These are phyloP conservation scores for Glaciozyma martinii DNA, from an alignment of 768 basidiomycete species.

Conservation along the genomic window DNA sequence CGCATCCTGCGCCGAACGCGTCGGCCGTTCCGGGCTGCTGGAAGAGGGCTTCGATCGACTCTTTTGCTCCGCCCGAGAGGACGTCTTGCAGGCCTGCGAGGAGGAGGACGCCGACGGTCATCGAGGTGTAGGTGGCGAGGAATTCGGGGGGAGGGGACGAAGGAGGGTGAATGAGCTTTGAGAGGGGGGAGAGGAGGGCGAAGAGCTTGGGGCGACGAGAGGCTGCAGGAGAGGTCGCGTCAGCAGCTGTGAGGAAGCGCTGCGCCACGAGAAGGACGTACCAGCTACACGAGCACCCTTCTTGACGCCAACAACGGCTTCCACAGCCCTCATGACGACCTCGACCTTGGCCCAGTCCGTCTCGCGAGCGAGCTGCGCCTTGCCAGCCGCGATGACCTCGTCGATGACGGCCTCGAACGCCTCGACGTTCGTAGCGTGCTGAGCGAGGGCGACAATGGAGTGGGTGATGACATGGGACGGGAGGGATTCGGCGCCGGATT, in stretches of 20 bases:
- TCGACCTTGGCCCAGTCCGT: slow-evolving; percentile 16
- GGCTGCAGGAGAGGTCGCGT: neutral
- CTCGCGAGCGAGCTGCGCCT: neutral
- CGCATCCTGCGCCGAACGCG: slow-evolving; percentile 32
- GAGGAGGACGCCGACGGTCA: slow-evolving; percentile 19
- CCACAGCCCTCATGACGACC: slow-evolving; percentile 7
- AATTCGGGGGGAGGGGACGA: neutral
- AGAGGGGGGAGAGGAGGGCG: slow-evolving; percentile 13
- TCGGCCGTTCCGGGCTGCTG: slow-evolving; percentile 35
- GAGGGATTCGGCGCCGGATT: slow-evolving; percentile 1
- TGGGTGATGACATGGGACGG: slow-evolving; percentile 24
- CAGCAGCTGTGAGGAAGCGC: slow-evolving; percentile 8
- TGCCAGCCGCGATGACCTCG: slow-evolving; percentile 17
- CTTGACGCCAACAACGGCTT: slow-evolving; percentile 15
- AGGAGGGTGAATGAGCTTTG: slow-evolving; percentile 5
- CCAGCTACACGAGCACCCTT: slow-evolving; percentile 2
- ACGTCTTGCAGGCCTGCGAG: slow-evolving; percentile 35
- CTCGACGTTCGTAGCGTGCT: slow-evolving; percentile 21
- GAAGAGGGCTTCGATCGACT: slow-evolving; percentile 39
- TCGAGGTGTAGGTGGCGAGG: slow-evolving; percentile 12
- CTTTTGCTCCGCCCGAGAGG: slow-evolving; percentile 35
- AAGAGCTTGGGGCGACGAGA: slow-evolving; percentile 21
- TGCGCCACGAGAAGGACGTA: slow-evolving; percentile 7
- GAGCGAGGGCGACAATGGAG: slow-evolving; percentile 25
- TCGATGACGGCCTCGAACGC: slow-evolving; percentile 28